These are phyloP conservation scores for Ceratocystis lukuohia DNA, from an alignment of 2,329 filamentous ascomycete species.

Conservation along the genomic window DNA sequence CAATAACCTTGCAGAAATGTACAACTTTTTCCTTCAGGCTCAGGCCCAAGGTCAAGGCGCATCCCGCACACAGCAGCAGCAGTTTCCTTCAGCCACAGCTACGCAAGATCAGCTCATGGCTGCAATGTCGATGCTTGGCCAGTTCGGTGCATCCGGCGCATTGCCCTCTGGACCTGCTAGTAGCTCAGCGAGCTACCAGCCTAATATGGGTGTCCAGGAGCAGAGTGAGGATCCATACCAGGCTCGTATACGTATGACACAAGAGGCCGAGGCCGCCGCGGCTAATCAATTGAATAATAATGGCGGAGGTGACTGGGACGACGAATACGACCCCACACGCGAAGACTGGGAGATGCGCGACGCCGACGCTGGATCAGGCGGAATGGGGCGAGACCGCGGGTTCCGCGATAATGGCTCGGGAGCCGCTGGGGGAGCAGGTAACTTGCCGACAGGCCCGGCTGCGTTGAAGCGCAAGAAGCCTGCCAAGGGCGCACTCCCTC, in stretches of 20 bases:
- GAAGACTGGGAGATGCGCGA: conserved; percentile 20
- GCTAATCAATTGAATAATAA: conserved; percentile 10
- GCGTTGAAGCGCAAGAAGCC: conserved; percentile 30
- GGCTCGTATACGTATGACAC: conserved; percentile 30
- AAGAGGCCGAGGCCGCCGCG: conserved; percentile 28
- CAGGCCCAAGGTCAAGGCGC: conserved; percentile 12
- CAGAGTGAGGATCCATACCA: conserved; percentile 31
- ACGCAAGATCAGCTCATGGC: conserved; percentile 17
- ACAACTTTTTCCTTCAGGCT: conserved; percentile 16
- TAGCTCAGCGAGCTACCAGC: conserved; percentile 10
- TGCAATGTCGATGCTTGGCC: conserved; percentile 13
- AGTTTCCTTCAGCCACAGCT: conserved; percentile 6
- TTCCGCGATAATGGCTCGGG: conserved; percentile 24
- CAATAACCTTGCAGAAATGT: conserved; percentile 13
- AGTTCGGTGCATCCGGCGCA: conserved; percentile 5
- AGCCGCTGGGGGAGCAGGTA: conserved; percentile 22
- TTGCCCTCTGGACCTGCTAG: neutral
- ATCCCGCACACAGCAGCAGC: conserved; percentile 21
- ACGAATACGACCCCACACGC: conserved; percentile 20
- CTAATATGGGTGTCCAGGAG: conserved; percentile 21
- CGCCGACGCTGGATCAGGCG: conserved; percentile 5
- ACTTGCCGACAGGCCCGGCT: conserved; percentile 16
- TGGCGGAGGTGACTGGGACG: conserved; percentile 11
- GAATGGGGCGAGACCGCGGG: conserved; percentile 22
- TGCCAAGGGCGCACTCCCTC: conserved; percentile 31